Base-by-base conservation (phyloP, 192 early-diverging fungal species). In the Bifiguratus adelaidae region DNA sequence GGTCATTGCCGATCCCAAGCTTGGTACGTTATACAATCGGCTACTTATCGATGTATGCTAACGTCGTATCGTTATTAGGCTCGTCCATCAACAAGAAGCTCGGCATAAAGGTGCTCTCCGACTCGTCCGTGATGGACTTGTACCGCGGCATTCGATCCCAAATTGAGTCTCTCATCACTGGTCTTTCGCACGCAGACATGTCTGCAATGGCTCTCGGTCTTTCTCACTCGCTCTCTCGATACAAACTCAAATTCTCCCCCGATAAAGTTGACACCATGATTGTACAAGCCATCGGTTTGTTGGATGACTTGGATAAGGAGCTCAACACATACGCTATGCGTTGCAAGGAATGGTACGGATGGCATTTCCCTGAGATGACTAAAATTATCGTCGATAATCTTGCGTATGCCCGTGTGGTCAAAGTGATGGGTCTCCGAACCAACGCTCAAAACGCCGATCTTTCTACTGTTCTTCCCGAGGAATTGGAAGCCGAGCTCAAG, bases 231-330 rank as follows among this genome's bases (percentile, higher is more conserved):
- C 85, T 96, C 36, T 99, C 95, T 16, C 89, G 95, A 27, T 95
- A 95, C 73, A 96, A 96, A 75, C 89, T 99, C 71, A 99, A 99
- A 74, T 99, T 99, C 80, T 87, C 83, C 32, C 91, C 93, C 52
- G 95, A 99, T 74, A 99, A 96, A 81, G 92, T 96, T 9, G 95
- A 99, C 75, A 99, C 93, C 30, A 99, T 99, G 96, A 95, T 97
- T 64, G 91, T 96, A 44, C 96, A 99, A 76, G 92, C 96, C 6
- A 97, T 97, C 65, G 83, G 73, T 58, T 74, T 99, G 41, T 71
- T 99, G 63, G 97, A 99, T 63, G 92, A 97, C 62, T 79, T 99
- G 47, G 97, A 99, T 70, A 99, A 99, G 80, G 97, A 99, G 56
- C 80, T 99, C 67, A 99, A 99, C 78, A 96, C 92, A 28, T 66